Percentiles rank a stretch among this genome's conserved stretches.
Evolutionary conservation across 441 rosid genomes (phyloP).

Genomic region (Pelargonium fulgidum): DNA sequence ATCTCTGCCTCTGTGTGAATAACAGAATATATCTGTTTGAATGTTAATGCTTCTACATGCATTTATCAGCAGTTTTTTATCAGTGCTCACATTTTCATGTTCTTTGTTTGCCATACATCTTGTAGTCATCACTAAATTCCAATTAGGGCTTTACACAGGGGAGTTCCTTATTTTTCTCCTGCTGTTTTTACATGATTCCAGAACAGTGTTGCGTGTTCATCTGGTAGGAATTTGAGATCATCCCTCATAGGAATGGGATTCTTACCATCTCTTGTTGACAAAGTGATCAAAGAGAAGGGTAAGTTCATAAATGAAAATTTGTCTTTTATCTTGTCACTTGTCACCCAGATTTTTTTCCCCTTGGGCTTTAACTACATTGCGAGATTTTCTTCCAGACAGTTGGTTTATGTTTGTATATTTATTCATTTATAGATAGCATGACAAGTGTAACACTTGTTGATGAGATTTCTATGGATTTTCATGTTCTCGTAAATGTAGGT

Average conservation of each 20-base stretch:
- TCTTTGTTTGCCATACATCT: background rate
- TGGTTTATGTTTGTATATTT: slow-evolving; percentile 2
- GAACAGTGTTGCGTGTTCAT: slow-evolving; percentile 75
- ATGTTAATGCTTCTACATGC: background rate
- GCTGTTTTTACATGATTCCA: slow-evolving; percentile 26
- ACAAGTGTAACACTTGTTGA: slow-evolving; percentile 3
- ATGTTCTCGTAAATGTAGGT: slow-evolving; percentile 40
- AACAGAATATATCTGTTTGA: background rate
- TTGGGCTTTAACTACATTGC: background rate
- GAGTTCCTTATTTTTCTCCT: background rate
- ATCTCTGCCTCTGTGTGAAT: background rate
- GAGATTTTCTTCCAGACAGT: background rate
- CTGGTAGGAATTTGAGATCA: slow-evolving; percentile 55
- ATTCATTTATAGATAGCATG: slow-evolving; percentile 7
- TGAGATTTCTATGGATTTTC: slow-evolving; percentile 19
- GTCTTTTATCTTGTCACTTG: slow-evolving; percentile 4
- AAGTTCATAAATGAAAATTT: slow-evolving; percentile 4
- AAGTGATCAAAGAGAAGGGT: slow-evolving; percentile 59
- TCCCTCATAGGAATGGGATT: slow-evolving; percentile 77
- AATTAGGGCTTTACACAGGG: slow-evolving; percentile 29
- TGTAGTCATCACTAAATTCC: background rate
- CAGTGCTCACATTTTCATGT: background rate
- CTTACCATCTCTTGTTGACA: slow-evolving; percentile 53
- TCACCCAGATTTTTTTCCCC: background rate
- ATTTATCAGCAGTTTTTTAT: background rate